Conservation (phyloP, 441 rosid species). For the Bruguiera hainesii region DNA sequence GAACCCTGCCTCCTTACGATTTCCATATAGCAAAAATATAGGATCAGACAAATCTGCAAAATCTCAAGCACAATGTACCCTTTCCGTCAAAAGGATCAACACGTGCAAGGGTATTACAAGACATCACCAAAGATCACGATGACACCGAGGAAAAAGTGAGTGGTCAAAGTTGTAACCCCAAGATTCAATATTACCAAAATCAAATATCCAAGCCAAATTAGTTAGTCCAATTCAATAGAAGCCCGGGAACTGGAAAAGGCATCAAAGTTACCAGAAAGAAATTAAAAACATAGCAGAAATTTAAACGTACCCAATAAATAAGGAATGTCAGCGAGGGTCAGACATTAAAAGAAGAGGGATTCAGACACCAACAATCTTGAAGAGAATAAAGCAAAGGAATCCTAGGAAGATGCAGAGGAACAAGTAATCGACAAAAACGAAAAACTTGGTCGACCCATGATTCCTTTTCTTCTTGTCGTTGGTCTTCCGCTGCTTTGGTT, state of each 20-base stretch:
- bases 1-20: neutral
- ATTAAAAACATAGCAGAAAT: neutral
- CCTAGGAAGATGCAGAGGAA: constrained; percentile 49
- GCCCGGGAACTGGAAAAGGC: neutral
- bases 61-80: neutral
- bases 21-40: neutral
- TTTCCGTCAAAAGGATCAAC: too few relatives aligned
- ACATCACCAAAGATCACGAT: too few relatives aligned
- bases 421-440: constrained; percentile 62
- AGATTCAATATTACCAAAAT: too few relatives aligned
- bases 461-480: constrained; percentile 40
- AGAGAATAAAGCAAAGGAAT: constrained; percentile 53
- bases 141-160: too few relatives aligned
- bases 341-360: neutral
- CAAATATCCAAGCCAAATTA: too few relatives aligned
- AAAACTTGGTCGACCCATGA: constrained; percentile 59
- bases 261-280: neutral
- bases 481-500: constrained; percentile 15
- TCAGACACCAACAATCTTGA: constrained; percentile 43
- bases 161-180: too few relatives aligned
- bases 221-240: neutral
- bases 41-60: constrained; percentile 6
- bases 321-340: too few relatives aligned
- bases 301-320: constrained; percentile 13
- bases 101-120: too few relatives aligned